Base-by-base conservation (phyloP, 116 monocot genomes). In the Trichopus zeylanicus region DNA sequence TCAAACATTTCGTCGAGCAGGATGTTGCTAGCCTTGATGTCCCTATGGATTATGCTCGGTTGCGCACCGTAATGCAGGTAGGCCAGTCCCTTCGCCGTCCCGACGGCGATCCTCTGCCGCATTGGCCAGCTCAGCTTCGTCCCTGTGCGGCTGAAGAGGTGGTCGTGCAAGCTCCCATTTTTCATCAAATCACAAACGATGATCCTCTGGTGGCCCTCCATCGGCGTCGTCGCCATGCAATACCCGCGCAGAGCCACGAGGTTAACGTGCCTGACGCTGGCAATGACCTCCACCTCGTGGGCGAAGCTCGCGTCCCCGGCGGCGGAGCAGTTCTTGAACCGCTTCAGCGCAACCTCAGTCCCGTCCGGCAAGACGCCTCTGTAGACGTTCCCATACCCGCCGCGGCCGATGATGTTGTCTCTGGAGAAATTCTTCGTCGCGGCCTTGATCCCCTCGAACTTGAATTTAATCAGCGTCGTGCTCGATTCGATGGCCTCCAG, bases 331-430 rank as follows among this genome's bases (percentile, higher is more conserved):
- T 94, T 89, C 78, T 95, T 95, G 75, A 89, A 95, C 38, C 86
- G 60, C 76, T 95, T 95, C 26, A 95, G 28, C 0, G 94, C 94
- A 29, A 95, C 83, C 67, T 83, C 70, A 1, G 70, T 52, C 4
- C 83, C 78, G 51, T 95, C 94, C 1, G 57, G 32, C n/a, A 95
- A 67, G 16, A 67, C 46, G 0, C 94, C 94, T 13, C 42, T 75
- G 67, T 89, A 95, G 11, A 95, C 94, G 25, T 89, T 95, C 18
- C 94, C 89, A 24, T 78, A 95, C 12, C 89, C 89, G 3, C 94
- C 94, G 2, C 67, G 73, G 6, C 94, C 94, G 23, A 95, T 80
- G 18, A 94, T 80, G 60, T 76, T 78, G 18, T 76, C 78, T 56
- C 76, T 30, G 0, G 75, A 66, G 69, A 94, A 94, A 12, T 81